These are phyloP conservation scores for Lanzia echinophila DNA, from an alignment of 2,329 filamentous ascomycete genomes.

Conservation along the genomic window DNA sequence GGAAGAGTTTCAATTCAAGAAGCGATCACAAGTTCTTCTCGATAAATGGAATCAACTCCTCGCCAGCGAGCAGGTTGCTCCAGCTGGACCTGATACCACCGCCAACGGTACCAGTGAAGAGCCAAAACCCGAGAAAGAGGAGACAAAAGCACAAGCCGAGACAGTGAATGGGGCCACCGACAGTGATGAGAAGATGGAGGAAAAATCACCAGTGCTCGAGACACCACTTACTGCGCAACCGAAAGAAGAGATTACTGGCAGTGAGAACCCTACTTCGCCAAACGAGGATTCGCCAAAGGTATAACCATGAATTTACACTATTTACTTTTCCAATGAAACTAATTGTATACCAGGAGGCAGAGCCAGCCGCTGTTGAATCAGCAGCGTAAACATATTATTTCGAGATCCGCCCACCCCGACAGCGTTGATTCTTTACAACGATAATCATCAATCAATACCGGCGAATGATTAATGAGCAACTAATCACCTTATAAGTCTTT, in stretches of 20 bases:
- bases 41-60: slow-evolving; percentile 84
- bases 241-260: slow-evolving; percentile 21
- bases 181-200: slow-evolving; percentile 33
- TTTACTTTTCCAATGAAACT: not conserved
- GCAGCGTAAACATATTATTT: slow-evolving; percentile 16
- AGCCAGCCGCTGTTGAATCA: slow-evolving; percentile 18
- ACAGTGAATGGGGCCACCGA: slow-evolving; percentile 28
- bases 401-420: not conserved
- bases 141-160: slow-evolving; percentile 22
- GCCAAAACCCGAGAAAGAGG: slow-evolving; percentile 33
- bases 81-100: slow-evolving; percentile 28
- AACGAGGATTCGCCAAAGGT: slow-evolving; percentile 21
- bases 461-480: slow-evolving; percentile 6
- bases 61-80: slow-evolving; percentile 46
- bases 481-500: not conserved
- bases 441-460: not conserved
- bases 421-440: not conserved
- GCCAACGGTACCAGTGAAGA: slow-evolving; percentile 32
- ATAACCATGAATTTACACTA: not conserved
- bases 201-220: slow-evolving; percentile 34
- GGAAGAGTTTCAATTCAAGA: slow-evolving; percentile 83
- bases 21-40: slow-evolving; percentile 71
- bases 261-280: slow-evolving; percentile 25
- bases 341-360: slow-evolving; percentile 14
- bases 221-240: slow-evolving; percentile 20